Base-by-base conservation (phyloP, 768 basidiomycete genomes). In the Chlorophyllum brunneum region DNA sequence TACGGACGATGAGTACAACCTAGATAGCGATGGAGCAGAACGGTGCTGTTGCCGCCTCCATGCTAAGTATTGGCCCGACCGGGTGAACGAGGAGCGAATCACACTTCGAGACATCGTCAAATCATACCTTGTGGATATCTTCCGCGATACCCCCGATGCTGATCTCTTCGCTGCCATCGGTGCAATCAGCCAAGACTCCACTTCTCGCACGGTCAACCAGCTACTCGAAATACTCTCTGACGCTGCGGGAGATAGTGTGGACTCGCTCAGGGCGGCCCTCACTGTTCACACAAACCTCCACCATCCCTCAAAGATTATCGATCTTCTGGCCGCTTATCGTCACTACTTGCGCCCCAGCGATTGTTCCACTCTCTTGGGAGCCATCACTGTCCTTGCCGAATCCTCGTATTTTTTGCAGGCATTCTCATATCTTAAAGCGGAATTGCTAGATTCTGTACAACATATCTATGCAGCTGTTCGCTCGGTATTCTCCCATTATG, bases 341-440 rank as follows among this genome's bases (percentile, higher is more conserved):
- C 72, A 82, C 46, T 78, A 86, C 38, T 70, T 87, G n/a, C 82
- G 83, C 3, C 76, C 84, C 1, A 77, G 80, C 11, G 83, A 87
- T 44, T 67, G 75, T 3, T 27, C 60, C 1, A 63, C 70, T 0
- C 62, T 83, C 16, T 82, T 81, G 51, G 55, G 60, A 13, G 79
- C 80, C 0, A 73, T 76, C 7, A 55, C 67, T 13, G 54, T 70
- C 34, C 64, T 84, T 42, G 59, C 70, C 0, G 59, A 61, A 11
- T 54, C 57, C 3, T 34, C 57, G 4, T 65, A 68, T 59, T 63
- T 64, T n/a, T 36, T 51, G 0, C 63, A 67, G 24, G 74, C 70
- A 15, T 58, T 79, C 0, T 54, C 67, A 22, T 75, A 84, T 51
- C 58, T 80, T 50, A 76, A 82, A 56, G 70, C 67, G 51, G 83